Percentiles rank a stretch among this genome's conserved stretches.
Conservation (phyloP, 2,329 filamentous ascomycete species). For the Stachybotrys elegans region DNA sequence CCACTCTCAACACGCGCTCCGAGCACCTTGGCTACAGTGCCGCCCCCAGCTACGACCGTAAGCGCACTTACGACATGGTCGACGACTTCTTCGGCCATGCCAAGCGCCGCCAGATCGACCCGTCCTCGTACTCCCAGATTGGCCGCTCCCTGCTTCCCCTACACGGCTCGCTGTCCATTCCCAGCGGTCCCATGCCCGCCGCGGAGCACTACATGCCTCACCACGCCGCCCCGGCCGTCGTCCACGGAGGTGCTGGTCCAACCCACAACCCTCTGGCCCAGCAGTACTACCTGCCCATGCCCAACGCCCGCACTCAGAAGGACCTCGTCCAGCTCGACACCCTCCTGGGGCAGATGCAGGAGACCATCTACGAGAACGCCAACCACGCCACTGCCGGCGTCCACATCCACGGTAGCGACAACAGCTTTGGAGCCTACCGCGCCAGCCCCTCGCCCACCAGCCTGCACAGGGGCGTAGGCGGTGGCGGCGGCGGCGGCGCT, state of each 20-base stretch:
- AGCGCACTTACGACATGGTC: conserved; percentile 80
- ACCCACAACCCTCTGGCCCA: conserved; percentile 56
- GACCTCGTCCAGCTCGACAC: conserved; percentile 92
- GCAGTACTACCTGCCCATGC: conserved; percentile 84
- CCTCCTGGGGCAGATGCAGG: conserved; percentile 92
- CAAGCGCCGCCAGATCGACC: conserved; percentile 87
- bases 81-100: conserved; percentile 93
- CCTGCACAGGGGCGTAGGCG: conserved; percentile 29
- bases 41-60: conserved; percentile 61
- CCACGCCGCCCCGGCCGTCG: conserved; percentile 34
- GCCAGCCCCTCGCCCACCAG: conserved; percentile 49
- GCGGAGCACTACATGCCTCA: conserved; percentile 51
- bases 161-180: conserved; percentile 64
- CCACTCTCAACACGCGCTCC: conserved; percentile 50
- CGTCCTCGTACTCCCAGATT: conserved; percentile 83
- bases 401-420: conserved; percentile 69
- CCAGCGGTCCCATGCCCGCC: conserved; percentile 41
- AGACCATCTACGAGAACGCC: conserved; percentile 90
- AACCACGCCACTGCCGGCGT: conserved; percentile 76
- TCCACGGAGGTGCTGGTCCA: conserved; percentile 51
- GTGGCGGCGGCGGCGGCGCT: conserved; percentile 8
- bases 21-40: conserved; percentile 62
- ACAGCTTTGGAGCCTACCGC: conserved; percentile 53
- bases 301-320: conserved; percentile 85
- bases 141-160: conserved; percentile 82